These are phyloP conservation scores for Gremmenia infestans DNA, from an alignment of 2,329 filamentous ascomycete genomes.

Conservation along the genomic window DNA sequence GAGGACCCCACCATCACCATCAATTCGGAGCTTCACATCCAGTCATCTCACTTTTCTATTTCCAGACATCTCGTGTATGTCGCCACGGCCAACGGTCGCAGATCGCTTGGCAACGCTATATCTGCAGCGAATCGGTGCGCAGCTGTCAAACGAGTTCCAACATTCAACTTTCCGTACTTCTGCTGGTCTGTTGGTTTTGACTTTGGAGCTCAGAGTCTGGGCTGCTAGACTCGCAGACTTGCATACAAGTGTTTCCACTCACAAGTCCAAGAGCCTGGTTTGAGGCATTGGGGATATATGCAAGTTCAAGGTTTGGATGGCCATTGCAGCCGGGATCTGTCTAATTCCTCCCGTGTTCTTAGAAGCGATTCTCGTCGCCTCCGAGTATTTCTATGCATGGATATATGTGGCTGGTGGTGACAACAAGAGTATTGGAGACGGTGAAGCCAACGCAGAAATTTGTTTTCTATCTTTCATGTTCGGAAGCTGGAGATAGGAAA, in stretches of 20 bases:
- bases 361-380: no score
- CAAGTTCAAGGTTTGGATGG: background rate
- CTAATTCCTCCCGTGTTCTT: no score
- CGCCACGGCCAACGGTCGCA: background rate
- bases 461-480: no score
- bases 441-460: no score
- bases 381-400: no score
- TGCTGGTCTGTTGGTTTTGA: background rate
- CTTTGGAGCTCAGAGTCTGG: background rate
- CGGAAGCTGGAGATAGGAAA: no score
- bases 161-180: background rate
- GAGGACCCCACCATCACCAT: background rate
- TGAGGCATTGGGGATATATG: conserved; percentile 2
- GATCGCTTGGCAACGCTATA: background rate
- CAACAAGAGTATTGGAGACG: no score
- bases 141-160: background rate
- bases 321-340: background rate
- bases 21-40: background rate
- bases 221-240: background rate
- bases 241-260: background rate
- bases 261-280: background rate
- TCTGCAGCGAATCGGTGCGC: background rate
- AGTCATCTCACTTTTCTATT: background rate
- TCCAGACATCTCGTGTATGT: background rate
- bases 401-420: no score